Evolutionary conservation across 2,329 filamentous ascomycete species (phyloP).

Genomic region (Tolypocladium inflatum): DNA sequence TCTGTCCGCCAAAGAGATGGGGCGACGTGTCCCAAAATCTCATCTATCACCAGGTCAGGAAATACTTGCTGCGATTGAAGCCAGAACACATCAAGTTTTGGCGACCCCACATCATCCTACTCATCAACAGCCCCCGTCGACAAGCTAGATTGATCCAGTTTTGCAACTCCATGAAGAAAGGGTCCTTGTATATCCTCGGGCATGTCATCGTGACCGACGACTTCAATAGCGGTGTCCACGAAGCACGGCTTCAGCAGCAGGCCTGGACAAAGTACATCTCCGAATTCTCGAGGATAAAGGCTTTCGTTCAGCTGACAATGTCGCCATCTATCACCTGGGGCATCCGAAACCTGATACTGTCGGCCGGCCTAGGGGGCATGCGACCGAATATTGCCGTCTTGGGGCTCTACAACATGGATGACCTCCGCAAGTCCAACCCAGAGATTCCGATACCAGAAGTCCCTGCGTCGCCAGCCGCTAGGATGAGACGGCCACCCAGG

Average conservation of each 20-base stretch:
- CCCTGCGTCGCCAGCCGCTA: conserved; percentile 25
- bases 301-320: conserved; percentile 79
- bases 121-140: conserved; percentile 73
- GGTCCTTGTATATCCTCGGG: conserved; percentile 72
- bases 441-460: conserved; percentile 46
- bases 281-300: conserved; percentile 77
- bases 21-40: conserved; percentile 83
- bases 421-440: conserved; percentile 53
- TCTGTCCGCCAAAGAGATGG: conserved; percentile 78
- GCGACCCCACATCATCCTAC: conserved; percentile 77
- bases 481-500: conserved; percentile 19
- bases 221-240: conserved; percentile 68
- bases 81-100: conserved; percentile 92
- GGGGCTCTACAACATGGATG: conserved; percentile 72
- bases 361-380: conserved; percentile 79
- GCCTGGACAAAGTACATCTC: conserved; percentile 78
- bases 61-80: conserved; percentile 73
- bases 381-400: conserved; percentile 78
- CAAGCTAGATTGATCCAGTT: conserved; percentile 82
- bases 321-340: conserved; percentile 80
- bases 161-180: conserved; percentile 86
- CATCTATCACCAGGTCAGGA: conserved; percentile 78
- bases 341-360: conserved; percentile 70
- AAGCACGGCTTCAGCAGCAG: conserved; percentile 70
- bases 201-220: conserved; percentile 83